phyloP scores from a whole-genome alignment of 1,139 yeast species.

The Candida gigantensis region DNA sequence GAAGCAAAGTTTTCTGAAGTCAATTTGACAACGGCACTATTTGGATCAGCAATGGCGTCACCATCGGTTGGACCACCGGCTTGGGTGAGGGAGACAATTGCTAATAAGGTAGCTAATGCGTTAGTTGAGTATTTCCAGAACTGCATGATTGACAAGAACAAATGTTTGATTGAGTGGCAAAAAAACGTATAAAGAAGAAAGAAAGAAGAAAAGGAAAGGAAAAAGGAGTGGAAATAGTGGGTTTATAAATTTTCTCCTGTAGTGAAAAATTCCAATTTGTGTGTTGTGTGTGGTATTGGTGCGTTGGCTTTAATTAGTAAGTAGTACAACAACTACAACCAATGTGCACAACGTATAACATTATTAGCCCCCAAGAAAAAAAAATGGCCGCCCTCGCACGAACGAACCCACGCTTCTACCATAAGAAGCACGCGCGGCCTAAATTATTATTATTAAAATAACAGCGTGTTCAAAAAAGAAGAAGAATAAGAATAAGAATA shows the following conservation, averaged over 20 bases:
- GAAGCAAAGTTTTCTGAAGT: constrained; percentile 59
- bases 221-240: no score
- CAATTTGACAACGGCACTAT: constrained; percentile 86
- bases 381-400: background rate
- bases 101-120: constrained; percentile 40
- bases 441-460: no score
- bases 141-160: constrained; percentile 28
- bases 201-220: background rate
- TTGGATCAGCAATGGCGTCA: constrained; percentile 73
- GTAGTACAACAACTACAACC: no score
- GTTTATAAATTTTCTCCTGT: no score
- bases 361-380: background rate
- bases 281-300: no score
- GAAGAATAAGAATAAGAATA: background rate
- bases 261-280: no score
- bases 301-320: no score
- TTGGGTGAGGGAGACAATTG: constrained; percentile 32
- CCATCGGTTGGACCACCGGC: constrained; percentile 50
- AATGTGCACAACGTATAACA: no score
- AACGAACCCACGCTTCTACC: background rate
- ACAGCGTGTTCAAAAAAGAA: no score
- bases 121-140: constrained; percentile 43
- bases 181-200: no score
- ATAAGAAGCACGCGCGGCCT: no score
- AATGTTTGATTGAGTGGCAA: background rate